Conservation (phyloP, 2,329 filamentous ascomycete species). For the Penicillium sp. region DNA sequence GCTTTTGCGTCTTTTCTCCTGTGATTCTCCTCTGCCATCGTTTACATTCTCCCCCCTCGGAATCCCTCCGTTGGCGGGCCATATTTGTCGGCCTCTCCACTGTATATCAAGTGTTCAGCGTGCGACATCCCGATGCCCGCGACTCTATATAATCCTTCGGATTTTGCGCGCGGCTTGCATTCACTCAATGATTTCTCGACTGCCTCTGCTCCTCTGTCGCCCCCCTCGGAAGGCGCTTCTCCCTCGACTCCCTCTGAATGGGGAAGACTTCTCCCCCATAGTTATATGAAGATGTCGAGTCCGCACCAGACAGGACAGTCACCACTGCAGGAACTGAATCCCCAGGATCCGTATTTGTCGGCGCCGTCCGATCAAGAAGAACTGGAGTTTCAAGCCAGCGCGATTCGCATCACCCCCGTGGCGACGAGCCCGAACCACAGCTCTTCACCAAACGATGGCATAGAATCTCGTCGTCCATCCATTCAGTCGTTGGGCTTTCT, state of each 20-base stretch:
- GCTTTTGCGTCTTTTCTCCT: background rate
- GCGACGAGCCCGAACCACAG: slow-evolving; percentile 16
- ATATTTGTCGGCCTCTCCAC: too few species aligned
- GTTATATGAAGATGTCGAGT: slow-evolving; percentile 20
- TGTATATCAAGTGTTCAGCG: too few species aligned
- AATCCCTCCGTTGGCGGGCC: too few species aligned
- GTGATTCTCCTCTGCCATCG: background rate
- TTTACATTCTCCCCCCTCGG: background rate
- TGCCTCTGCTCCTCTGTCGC: slow-evolving; percentile 12
- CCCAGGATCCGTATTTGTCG: slow-evolving; percentile 38
- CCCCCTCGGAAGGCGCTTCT: slow-evolving; percentile 13
- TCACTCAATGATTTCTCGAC: slow-evolving; percentile 9
- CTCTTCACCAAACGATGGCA: slow-evolving; percentile 18
- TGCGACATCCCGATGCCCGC: slow-evolving; percentile 2
- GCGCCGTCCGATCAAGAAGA: slow-evolving; percentile 37
- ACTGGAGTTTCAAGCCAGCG: slow-evolving; percentile 30
- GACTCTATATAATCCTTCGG: slow-evolving; percentile 12
- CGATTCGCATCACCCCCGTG: slow-evolving; percentile 29
- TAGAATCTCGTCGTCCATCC: too few species aligned
- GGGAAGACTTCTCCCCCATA: slow-evolving; percentile 3
- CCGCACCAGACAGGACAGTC: slow-evolving; percentile 21
- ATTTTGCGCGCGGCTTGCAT: slow-evolving; percentile 6
- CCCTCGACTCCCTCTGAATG: slow-evolving; percentile 11
- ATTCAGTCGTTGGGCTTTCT: background rate
- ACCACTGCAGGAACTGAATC: slow-evolving; percentile 29